phyloP scores from a whole-genome alignment of 306 rosid genomes.

The Begonia fuchsioides region DNA sequence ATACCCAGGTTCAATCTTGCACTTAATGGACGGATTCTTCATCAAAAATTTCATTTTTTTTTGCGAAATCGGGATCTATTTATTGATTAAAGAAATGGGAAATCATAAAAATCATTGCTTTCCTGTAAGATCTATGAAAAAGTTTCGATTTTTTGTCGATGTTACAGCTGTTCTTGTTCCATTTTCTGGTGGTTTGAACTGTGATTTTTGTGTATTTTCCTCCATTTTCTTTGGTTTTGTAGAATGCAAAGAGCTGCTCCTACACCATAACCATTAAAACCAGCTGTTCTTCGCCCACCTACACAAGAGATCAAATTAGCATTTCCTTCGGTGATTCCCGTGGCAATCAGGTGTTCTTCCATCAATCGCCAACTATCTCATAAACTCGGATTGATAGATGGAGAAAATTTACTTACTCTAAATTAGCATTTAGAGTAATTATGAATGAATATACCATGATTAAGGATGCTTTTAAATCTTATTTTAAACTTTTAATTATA shows the following conservation, averaged over 20 bases:
- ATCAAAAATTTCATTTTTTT: not conserved
- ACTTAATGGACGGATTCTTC: not conserved
- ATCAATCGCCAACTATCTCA: too few species aligned
- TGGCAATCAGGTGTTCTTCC: conserved; percentile 66
- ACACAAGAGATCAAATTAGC: conserved; percentile 73
- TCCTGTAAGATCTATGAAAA: not conserved
- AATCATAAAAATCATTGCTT: not conserved
- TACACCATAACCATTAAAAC: conserved; percentile 50
- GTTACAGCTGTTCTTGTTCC: not conserved
- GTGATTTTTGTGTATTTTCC: not conserved
- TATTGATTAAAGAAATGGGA: not conserved
- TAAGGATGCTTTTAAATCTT: too few species aligned
- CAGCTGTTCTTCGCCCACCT: conserved; percentile 55
- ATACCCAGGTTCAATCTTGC: conserved; percentile 20
- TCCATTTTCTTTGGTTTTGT: conserved; percentile 4
- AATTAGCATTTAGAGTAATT: too few species aligned
- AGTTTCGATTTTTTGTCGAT: not conserved
- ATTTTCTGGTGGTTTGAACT: not conserved
- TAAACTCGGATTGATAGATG: too few species aligned
- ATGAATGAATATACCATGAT: too few species aligned
- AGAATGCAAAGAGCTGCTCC: conserved; percentile 40
- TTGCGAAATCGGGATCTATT: not conserved
- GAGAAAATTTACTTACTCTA: too few species aligned
- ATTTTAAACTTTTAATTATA: too few species aligned
- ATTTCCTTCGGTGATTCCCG: conserved; percentile 71